phyloP scores from a whole-genome alignment of 1,139 yeast genomes.

The Suhomyces maxii region DNA sequence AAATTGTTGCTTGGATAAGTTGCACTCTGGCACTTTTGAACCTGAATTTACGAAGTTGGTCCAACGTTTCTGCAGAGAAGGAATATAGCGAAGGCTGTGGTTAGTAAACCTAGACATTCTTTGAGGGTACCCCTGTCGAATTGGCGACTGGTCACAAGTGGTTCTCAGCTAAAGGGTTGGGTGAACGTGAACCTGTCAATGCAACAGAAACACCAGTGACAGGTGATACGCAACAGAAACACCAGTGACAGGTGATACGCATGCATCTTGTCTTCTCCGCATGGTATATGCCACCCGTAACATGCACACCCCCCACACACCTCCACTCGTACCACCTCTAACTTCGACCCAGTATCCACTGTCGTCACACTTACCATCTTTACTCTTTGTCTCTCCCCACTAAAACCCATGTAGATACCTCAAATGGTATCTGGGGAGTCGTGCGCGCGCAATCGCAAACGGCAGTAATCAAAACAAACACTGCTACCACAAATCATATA shows the following conservation, averaged over 20 bases:
- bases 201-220: too few species aligned
- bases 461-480: conserved; percentile 14
- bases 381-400: not conserved
- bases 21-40: conserved; percentile 67
- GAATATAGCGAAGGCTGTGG: conserved; percentile 52
- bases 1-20: conserved; percentile 63
- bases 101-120: not conserved
- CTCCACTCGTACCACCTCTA: not conserved
- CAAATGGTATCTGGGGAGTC: conserved; percentile 7
- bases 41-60: conserved; percentile 67
- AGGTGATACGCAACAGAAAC: too few species aligned
- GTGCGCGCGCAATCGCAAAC: conserved; percentile 12
- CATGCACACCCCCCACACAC: not conserved
- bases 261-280: too few species aligned
- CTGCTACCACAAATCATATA: conserved; percentile 5
- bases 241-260: too few species aligned
- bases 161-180: too few species aligned
- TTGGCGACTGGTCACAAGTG: too few species aligned
- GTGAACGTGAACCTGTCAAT: too few species aligned
- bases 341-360: not conserved
- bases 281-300: too few species aligned
- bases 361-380: conserved; percentile 1
- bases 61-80: conserved; percentile 63
- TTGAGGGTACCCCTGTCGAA: too few species aligned
- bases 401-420: not conserved